Percentiles rank a stretch among this genome's conserved stretches.
Conservation (phyloP, 257 asterid species). For the Solanum chilense region DNA sequence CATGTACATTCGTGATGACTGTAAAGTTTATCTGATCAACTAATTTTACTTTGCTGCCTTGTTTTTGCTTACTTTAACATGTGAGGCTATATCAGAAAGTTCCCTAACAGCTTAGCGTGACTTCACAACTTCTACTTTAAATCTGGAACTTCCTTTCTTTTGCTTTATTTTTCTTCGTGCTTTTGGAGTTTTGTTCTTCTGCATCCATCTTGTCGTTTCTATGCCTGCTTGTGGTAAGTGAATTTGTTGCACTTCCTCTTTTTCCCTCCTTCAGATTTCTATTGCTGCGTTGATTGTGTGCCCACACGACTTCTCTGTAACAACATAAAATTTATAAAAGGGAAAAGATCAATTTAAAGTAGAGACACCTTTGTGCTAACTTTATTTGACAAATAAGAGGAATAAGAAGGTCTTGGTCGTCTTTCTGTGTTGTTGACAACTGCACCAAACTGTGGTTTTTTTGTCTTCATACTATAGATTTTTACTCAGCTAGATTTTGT, state of each 20-base stretch:
- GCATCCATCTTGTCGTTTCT: neutral
- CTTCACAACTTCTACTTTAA: neutral
- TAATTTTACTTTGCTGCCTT: neutral
- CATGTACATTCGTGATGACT: neutral
- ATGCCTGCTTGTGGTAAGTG: neutral
- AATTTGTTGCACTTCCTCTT: neutral
- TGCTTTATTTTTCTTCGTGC: neutral
- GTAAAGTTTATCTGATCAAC: neutral
- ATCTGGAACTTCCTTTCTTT: neutral
- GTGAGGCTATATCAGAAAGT: neutral
- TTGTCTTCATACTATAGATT: neutral
- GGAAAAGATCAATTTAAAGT: neutral
- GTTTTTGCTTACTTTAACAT: neutral
- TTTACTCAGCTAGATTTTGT: neutral
- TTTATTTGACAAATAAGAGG: neutral
- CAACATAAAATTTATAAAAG: neutral
- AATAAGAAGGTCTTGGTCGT: neutral
- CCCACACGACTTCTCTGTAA: neutral
- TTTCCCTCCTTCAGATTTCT: neutral
- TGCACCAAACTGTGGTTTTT: neutral
- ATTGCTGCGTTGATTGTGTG: neutral
- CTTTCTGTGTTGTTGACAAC: neutral
- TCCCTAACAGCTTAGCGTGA: neutral
- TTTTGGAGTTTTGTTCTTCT: neutral
- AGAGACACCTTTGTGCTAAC: neutral